Evolutionary conservation across 108 stramenopile species (phyloP).

Genomic region (Nitzschia palea): DNA sequence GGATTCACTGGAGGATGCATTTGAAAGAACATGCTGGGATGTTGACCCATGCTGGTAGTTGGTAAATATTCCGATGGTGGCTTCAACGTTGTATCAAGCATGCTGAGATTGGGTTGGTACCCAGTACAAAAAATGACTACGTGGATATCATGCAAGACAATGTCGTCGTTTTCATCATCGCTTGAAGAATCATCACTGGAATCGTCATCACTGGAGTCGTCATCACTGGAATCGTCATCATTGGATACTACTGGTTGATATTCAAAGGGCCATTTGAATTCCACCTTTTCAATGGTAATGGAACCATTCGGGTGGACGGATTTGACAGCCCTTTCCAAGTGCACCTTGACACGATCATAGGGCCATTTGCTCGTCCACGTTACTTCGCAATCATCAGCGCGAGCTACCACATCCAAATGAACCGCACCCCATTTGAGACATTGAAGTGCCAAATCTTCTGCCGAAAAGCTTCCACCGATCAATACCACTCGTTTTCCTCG

Average conservation of each 20-base stretch:
- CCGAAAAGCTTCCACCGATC: slow-evolving; percentile 54
- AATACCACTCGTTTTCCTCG: slow-evolving; percentile 46
- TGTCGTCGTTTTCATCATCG: not conserved
- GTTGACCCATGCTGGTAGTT: not conserved
- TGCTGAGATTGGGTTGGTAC: slow-evolving; percentile 35
- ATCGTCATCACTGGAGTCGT: not conserved
- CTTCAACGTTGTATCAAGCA: slow-evolving; percentile 39
- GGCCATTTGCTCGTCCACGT: slow-evolving; percentile 46
- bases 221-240: not conserved
- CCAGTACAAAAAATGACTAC: slow-evolving; percentile 62
- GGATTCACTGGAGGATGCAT: too few species aligned
- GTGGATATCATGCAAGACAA: slow-evolving; percentile 36
- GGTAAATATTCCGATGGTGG: not conserved
- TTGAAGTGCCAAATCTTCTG: slow-evolving; percentile 60
- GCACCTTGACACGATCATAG: slow-evolving; percentile 22
- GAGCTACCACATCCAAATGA: slow-evolving; percentile 28
- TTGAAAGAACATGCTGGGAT: slow-evolving; percentile 11
- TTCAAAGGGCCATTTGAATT: not conserved
- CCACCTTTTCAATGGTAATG: slow-evolving; percentile 6
- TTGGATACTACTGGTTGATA: not conserved
- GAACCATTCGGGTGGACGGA: not conserved
- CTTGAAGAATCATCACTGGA: too few species aligned
- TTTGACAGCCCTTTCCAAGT: not conserved
- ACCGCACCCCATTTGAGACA: slow-evolving; percentile 50
- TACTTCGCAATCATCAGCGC: slow-evolving; percentile 19